phyloP scores from a whole-genome alignment of 1,139 yeast species.

The Suhomyces chickasaworum region DNA sequence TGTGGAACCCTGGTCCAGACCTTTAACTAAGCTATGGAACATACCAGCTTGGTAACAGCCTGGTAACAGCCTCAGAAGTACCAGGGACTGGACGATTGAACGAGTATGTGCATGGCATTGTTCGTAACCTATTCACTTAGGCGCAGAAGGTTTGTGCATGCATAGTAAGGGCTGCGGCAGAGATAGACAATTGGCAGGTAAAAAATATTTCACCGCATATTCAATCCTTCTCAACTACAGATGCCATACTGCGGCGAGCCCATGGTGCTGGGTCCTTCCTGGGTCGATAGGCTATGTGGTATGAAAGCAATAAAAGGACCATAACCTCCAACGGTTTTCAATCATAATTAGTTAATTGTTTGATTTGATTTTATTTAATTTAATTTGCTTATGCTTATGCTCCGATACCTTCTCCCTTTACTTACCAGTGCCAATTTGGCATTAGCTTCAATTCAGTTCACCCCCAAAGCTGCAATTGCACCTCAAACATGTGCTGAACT shows the following conservation, averaged over 20 bases:
- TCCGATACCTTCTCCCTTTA: neutral
- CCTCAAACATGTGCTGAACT: constrained; percentile 4
- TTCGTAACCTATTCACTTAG: neutral
- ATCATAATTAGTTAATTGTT: neutral
- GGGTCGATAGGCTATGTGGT: neutral
- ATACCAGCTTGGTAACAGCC: no score
- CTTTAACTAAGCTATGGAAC: no score
- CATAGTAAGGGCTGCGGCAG: neutral
- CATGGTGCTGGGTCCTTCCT: no score
- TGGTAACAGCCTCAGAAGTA: no score
- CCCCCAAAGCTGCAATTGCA: constrained; percentile 5
- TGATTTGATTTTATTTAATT: no score
- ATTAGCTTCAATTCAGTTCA: neutral
- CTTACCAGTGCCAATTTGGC: neutral
- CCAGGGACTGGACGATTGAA: no score
- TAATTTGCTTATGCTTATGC: no score
- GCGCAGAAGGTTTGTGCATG: neutral
- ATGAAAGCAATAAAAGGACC: neutral
- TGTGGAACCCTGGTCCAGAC: neutral
- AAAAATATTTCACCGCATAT: neutral
- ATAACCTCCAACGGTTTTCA: neutral
- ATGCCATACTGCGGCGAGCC: neutral
- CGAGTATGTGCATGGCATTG: no score
- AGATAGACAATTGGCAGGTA: neutral
- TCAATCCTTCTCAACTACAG: neutral